Conservation (phyloP, 78 protist genomes). For the Dictyostelium brefeldianum region DNA sequence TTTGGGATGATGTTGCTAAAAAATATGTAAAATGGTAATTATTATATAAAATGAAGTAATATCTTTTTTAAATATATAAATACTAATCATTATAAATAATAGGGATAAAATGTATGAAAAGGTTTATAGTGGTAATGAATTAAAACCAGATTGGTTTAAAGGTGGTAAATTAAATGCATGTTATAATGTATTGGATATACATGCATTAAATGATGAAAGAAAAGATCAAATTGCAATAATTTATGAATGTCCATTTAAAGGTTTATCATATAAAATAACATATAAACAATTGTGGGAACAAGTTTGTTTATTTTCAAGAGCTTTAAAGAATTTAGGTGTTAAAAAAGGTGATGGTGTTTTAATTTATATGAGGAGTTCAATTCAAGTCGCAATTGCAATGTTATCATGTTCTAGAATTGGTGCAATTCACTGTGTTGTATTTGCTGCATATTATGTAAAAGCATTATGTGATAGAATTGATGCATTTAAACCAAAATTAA, state of each 20-base stretch:
- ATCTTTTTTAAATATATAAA: no score
- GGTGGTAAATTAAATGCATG: constrained; percentile 24
- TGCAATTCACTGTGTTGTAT: constrained; percentile 81
- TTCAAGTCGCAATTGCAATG: constrained; percentile 87
- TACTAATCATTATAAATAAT: no score
- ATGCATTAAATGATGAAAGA: not conserved
- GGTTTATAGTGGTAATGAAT: not conserved
- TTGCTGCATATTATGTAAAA: not conserved
- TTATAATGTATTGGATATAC: not conserved
- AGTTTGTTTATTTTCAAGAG: constrained; percentile 10
- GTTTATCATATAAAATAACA: not conserved
- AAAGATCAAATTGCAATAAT: not conserved
- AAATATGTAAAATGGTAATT: constrained; percentile 19
- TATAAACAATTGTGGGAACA: not conserved
- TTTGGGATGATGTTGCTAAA: constrained; percentile 36
- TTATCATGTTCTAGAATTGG: constrained; percentile 96
- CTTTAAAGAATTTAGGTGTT: constrained; percentile 78
- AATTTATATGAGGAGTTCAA: constrained; percentile 92
- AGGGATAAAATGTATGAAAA: not conserved
- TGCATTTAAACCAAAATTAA: constrained; percentile 4
- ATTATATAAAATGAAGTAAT: no score
- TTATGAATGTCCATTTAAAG: not conserved
- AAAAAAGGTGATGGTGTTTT: constrained; percentile 91
- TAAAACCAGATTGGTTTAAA: constrained; percentile 12
- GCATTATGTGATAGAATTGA: not conserved